Percentiles rank a stretch among this genome's conserved stretches.
These are phyloP conservation scores for Apophysomyces sp. DNA, from an alignment of 371 early-diverging fungal species.

Conservation along the genomic window DNA sequence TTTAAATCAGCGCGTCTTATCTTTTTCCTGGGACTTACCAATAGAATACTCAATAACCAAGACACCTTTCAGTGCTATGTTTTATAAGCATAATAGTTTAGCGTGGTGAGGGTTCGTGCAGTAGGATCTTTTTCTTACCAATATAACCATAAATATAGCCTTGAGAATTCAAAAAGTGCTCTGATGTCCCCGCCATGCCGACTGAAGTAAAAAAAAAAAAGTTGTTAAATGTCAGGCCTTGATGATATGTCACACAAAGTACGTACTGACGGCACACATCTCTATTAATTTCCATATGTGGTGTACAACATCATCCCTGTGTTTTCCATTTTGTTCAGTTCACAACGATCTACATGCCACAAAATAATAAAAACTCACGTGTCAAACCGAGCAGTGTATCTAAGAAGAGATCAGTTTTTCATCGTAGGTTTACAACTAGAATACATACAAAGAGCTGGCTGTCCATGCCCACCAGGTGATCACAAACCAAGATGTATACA, in stretches of 20 bases:
- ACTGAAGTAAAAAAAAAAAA: slow-evolving; percentile 16
- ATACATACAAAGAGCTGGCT: slow-evolving; percentile 44
- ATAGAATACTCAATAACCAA: slow-evolving; percentile 55
- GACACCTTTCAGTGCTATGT: slow-evolving; percentile 43
- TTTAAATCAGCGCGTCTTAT: background rate
- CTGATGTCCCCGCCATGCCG: slow-evolving; percentile 48
- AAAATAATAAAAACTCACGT: slow-evolving; percentile 39
- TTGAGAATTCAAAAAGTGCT: slow-evolving; percentile 45
- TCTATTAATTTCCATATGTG: slow-evolving; percentile 49
- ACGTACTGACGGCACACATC: slow-evolving; percentile 56
- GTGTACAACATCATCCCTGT: slow-evolving; percentile 51
- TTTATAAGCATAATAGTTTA: background rate
- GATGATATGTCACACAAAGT: background rate
- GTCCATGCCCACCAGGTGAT: slow-evolving; percentile 65
- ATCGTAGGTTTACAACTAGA: background rate
- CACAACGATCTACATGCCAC: background rate
- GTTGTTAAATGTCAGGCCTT: background rate
- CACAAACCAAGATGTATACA: slow-evolving; percentile 57
- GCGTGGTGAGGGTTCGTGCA: background rate
- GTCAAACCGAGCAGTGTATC: slow-evolving; percentile 58
- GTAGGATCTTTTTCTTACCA: too few species aligned
- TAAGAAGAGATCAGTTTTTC: slow-evolving; percentile 5
- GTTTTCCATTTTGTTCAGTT: slow-evolving; percentile 1
- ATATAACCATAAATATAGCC: slow-evolving; percentile 55
- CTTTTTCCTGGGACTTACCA: slow-evolving; percentile 29